Conservation (phyloP, 345 rosid genomes). For the Eucalyptus pumila region DNA sequence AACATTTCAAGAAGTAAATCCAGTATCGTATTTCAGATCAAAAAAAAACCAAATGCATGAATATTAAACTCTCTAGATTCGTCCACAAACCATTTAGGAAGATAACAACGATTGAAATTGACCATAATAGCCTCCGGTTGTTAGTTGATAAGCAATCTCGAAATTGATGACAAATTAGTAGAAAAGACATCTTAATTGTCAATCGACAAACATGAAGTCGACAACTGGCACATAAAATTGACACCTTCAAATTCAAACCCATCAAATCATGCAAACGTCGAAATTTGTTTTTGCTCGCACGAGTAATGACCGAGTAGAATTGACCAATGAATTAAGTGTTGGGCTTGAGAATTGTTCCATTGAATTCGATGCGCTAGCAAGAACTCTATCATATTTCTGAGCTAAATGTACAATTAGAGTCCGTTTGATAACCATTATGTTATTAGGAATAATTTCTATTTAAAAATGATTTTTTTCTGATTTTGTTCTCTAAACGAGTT, state of each 20-base stretch:
- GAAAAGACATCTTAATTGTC: background rate
- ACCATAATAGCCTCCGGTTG: background rate
- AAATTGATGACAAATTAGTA: background rate
- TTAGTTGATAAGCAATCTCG: background rate
- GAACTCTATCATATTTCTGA: background rate
- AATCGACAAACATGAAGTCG: too few relatives aligned
- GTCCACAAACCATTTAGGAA: background rate
- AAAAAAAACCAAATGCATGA: too few relatives aligned
- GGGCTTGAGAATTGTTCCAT: background rate
- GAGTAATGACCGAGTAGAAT: background rate
- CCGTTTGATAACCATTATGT: accelerated
- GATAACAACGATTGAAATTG: background rate
- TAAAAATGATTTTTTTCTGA: too few relatives aligned
- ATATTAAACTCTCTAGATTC: background rate
- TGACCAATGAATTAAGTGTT: background rate
- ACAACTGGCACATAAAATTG: background rate
- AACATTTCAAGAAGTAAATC: too few relatives aligned
- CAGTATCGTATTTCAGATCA: too few relatives aligned
- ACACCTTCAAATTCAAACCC: background rate
- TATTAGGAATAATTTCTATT: accelerated
- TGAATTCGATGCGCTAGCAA: accelerated
- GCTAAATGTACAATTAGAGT: background rate
- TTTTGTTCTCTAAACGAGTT: too few relatives aligned
- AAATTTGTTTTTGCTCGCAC: background rate
- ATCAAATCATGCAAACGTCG: background rate